These are phyloP conservation scores for Thelephora terrestris DNA, from an alignment of 1,284 basidiomycete species.

Conservation along the genomic window DNA sequence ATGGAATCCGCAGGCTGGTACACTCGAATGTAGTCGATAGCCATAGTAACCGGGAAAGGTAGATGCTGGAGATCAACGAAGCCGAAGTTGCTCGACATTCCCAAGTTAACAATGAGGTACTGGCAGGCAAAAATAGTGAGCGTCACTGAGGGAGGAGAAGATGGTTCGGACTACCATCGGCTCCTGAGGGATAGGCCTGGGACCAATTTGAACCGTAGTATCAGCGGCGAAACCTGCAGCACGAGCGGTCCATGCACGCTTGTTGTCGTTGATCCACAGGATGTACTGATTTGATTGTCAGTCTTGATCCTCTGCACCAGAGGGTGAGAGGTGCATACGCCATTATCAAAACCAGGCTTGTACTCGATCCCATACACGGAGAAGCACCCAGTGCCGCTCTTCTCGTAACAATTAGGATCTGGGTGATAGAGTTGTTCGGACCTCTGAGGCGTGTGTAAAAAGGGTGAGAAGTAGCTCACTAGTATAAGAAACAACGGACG, in stretches of 20 bases:
- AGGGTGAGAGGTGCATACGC: conserved; percentile 9
- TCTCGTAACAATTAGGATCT: conserved; percentile 21
- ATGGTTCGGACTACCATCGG: conserved; percentile 35
- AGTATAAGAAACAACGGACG: conserved; percentile 23
- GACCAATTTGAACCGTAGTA: conserved; percentile 17
- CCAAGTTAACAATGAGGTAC: conserved; percentile 70
- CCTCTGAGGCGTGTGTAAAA: not conserved
- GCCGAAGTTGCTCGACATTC: conserved; percentile 68
- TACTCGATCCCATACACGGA: conserved; percentile 21
- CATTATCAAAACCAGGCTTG: conserved; percentile 21
- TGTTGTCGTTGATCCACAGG: conserved; percentile 55
- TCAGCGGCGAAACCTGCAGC: conserved; percentile 50
- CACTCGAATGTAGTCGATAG: conserved; percentile 76
- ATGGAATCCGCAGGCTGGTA: conserved; percentile 61
- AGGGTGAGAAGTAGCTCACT: conserved; percentile 3
- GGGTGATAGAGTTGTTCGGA: not conserved
- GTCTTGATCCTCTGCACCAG: not conserved
- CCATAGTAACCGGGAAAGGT: conserved; percentile 60
- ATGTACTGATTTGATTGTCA: conserved; percentile 36
- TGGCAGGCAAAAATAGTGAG: conserved; percentile 16
- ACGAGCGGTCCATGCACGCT: conserved; percentile 60
- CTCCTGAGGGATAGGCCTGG: conserved; percentile 22
- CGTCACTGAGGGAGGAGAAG: conserved; percentile 1
- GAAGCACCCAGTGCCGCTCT: conserved; percentile 11
- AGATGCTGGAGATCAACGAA: conserved; percentile 55